These are phyloP conservation scores for Cardiospermum halicacabum DNA, from an alignment of 345 rosid species.

Conservation along the genomic window DNA sequence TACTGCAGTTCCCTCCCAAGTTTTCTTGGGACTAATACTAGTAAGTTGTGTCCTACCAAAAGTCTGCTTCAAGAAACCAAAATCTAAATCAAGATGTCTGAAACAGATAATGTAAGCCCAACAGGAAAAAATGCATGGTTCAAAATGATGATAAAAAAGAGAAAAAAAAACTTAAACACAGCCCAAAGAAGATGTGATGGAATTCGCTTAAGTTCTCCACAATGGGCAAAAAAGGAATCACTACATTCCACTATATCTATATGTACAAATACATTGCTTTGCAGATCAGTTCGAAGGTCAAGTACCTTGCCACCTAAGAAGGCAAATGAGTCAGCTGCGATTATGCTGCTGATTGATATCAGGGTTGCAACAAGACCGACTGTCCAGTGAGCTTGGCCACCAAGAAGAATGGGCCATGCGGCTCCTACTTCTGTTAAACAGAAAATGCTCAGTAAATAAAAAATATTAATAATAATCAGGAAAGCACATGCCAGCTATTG, in stretches of 20 bases:
- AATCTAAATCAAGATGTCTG: slow-evolving; percentile 12
- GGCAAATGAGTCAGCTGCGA: slow-evolving; percentile 89
- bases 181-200: not conserved
- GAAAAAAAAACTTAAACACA: not conserved
- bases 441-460: slow-evolving; percentile 23
- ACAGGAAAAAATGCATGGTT: not conserved
- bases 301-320: slow-evolving; percentile 89
- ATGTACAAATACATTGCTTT: not conserved
- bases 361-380: slow-evolving; percentile 93
- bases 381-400: slow-evolving; percentile 92
- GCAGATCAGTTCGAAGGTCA: slow-evolving; percentile 8
- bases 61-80: slow-evolving; percentile 43
- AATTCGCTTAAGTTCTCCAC: not conserved
- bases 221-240: not conserved
- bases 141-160: not conserved
- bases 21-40: slow-evolving; percentile 83
- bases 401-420: slow-evolving; percentile 70
- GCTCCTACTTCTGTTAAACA: slow-evolving; percentile 58
- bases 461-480: too few relatives aligned
- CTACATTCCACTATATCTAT: not conserved
- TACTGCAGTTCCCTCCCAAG: slow-evolving; percentile 86
- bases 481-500: not conserved
- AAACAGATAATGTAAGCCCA: not conserved
- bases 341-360: slow-evolving; percentile 71
- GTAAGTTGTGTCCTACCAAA: slow-evolving; percentile 82